Evolutionary conservation across 2,329 filamentous ascomycete species (phyloP), one percentile per base, ranked within the genome.

Genomic region (Venturia effusa): DNA sequence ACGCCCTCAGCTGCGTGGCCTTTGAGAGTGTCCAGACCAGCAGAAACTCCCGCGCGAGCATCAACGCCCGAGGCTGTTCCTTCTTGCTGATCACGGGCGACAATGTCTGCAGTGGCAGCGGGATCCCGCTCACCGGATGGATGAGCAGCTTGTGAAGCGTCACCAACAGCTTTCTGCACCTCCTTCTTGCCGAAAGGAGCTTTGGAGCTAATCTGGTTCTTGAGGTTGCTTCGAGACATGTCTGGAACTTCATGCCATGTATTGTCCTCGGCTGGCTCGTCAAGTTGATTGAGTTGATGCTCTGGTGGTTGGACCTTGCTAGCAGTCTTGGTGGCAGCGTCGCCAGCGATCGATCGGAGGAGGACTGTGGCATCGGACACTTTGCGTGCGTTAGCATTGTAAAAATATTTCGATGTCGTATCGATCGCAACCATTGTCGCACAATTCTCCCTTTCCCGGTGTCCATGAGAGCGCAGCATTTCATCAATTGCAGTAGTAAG

Each of bases 211-310:
- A 88, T 73, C 73, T 92, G 87, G 22, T 84, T 80, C 77, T 85
- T 90, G 64, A 94, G 67, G 64, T 82, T 84, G 1, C 86, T 84
- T 74, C 84, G 87, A 67, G 86, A 88, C 60, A 96, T 71, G 67
- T 94, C 81, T 3, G 92, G 92, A 54, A 85, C 83, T 65, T 97
- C 92, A 70, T 97, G 90, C 94, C 94, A 99, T 19, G 87, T 89
- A 77, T 97, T 94, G 71, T 96, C 92, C 22, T 89, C 85, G 1
- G 94, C 94, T 1, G 94, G 85, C n/a, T 80, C 74, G 69, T 97
- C 93, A 40, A 97, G 85, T 70, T 92, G 87, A 10, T 79, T 73
- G 24, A 97, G 82, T 66, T 88, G 80, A 0, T 96, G 89, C 64
- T 95, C 84, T 1, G 83, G 85, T 2, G 94, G 94, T 62, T 88